Evolutionary conservation across 805 yeast species (phyloP).

Genomic region (Saccharomycopsis lassenensis): DNA sequence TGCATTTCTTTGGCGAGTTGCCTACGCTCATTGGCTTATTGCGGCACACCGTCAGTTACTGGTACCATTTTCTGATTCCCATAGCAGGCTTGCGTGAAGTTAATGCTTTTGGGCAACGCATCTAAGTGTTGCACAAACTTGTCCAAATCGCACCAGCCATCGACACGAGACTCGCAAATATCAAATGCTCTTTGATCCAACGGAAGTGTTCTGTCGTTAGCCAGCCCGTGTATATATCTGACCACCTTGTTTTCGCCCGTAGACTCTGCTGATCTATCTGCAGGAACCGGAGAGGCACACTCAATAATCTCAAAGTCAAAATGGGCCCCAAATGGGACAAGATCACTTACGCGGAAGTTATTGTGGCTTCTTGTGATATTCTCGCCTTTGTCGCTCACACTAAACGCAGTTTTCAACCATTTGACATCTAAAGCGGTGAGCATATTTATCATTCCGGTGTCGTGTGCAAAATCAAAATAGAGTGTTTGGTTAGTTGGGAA

Average conservation of each 20-base stretch:
- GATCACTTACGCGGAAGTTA: constrained; percentile 4
- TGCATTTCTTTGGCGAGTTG: too few relatives aligned
- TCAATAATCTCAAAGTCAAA: constrained; percentile 17
- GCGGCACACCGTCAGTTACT: constrained; percentile 11
- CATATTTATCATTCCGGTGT: constrained; percentile 51
- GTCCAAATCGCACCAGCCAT: constrained; percentile 18
- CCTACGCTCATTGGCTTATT: too few relatives aligned
- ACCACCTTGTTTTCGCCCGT: background rate
- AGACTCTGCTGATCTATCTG: constrained; percentile 11
- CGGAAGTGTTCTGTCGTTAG: constrained; percentile 17
- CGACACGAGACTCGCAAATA: constrained; percentile 18
- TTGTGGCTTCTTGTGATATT: background rate
- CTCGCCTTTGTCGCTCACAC: constrained; percentile 6
- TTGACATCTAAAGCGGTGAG: constrained; percentile 52
- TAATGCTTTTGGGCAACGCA: constrained; percentile 5
- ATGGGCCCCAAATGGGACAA: constrained; percentile 18
- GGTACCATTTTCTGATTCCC: constrained; percentile 2
- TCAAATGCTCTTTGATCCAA: constrained; percentile 14
- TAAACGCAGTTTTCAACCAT: constrained; percentile 25
- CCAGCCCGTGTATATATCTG: constrained; percentile 16
- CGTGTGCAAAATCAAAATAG: constrained; percentile 69
- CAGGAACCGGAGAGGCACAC: constrained; percentile 17
- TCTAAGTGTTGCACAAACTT: constrained; percentile 14
- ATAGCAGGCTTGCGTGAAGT: constrained; percentile 5
- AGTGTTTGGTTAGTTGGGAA: constrained; percentile 38